Evolutionary conservation across 2,329 filamentous ascomycete genomes (phyloP), one percentile per base, ranked within the genome.

Genomic region (Aspergillus proliferans): DNA sequence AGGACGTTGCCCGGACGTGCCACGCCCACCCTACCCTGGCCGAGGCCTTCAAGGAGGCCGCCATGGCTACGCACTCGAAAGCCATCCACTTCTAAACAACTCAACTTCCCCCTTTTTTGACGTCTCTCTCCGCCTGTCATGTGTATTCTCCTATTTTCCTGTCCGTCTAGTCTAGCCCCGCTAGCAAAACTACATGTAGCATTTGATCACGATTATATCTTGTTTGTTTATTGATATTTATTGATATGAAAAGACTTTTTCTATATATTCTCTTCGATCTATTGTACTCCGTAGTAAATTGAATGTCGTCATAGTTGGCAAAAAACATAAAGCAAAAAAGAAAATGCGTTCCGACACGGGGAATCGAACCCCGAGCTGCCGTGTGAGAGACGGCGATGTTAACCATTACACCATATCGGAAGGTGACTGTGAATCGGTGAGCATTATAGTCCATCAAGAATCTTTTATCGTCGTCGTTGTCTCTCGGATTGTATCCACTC

Each of bases 1-100:
- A 98, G 77, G 93, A 96, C 72, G 88, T 95, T 67, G 90, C 86
- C 53, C 83, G 93, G 67, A 97, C 93, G 57, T 93, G 88, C 74
- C 93, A 98, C 75, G 93, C 93, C 48, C 93, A 98, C 76, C 93
- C 93, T 49, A 96, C 91, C 46, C 80, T 98, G 52, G 85, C 92
- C 21, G 93, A 98, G 78, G 93, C 93, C 41, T 97, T 98, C 82
- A 98, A 98, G 81, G 93, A 98, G 82, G 93, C 93, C 65, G 93
- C 93, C 61, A 97, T 98, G 93, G 88, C 89, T 54, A 96, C 92
- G 45, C 90, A 95, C 77, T 83, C 85, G 65, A 93, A 95, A 79
- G 86, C 93, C 58, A 95, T 98, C 71, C 93, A 98, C 78, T 95
- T 87, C 75, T 98, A 87, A 61, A 58, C 53, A 14, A 7, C 14